Percentiles rank a stretch among this genome's conserved stretches.
These are phyloP conservation scores for Suillus placidus DNA, from an alignment of 768 basidiomycete species.

Conservation along the genomic window DNA sequence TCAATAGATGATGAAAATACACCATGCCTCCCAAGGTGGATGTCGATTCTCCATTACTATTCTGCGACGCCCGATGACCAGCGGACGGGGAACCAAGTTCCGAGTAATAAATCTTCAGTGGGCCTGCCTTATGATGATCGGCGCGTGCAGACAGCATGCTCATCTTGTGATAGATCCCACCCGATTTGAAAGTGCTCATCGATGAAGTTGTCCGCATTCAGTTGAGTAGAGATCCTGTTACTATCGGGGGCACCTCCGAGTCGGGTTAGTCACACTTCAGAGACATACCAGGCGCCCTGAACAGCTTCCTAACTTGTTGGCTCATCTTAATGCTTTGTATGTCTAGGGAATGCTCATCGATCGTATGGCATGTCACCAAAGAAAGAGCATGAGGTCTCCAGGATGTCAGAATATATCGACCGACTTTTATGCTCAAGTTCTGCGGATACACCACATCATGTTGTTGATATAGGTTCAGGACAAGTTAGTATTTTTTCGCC, in stretches of 20 bases:
- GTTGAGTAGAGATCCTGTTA: slow-evolving; percentile 22
- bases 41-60: slow-evolving; percentile 28
- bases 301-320: slow-evolving; percentile 7
- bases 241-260: slow-evolving; percentile 12
- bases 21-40: slow-evolving; percentile 24
- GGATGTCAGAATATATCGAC: slow-evolving; percentile 60
- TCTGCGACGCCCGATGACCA: not conserved
- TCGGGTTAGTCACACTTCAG: slow-evolving; percentile 17
- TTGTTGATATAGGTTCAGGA: slow-evolving; percentile 76
- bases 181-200: slow-evolving; percentile 22
- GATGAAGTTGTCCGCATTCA: slow-evolving; percentile 31
- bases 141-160: slow-evolving; percentile 2
- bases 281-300: not conserved
- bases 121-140: not conserved
- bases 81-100: slow-evolving; percentile 1
- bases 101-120: slow-evolving; percentile 2
- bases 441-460: slow-evolving; percentile 38
- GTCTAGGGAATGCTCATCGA: slow-evolving; percentile 13
- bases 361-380: slow-evolving; percentile 70
- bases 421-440: slow-evolving; percentile 33
- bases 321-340: not conserved
- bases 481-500: slow-evolving; percentile 45
- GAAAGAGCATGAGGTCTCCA: slow-evolving; percentile 70
- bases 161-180: slow-evolving; percentile 23
- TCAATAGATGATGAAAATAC: slow-evolving; percentile 18